Percentiles rank a stretch among this genome's conserved stretches.
Evolutionary conservation across 257 asterid genomes (phyloP).

Genomic region (Paulownia fortunei): DNA sequence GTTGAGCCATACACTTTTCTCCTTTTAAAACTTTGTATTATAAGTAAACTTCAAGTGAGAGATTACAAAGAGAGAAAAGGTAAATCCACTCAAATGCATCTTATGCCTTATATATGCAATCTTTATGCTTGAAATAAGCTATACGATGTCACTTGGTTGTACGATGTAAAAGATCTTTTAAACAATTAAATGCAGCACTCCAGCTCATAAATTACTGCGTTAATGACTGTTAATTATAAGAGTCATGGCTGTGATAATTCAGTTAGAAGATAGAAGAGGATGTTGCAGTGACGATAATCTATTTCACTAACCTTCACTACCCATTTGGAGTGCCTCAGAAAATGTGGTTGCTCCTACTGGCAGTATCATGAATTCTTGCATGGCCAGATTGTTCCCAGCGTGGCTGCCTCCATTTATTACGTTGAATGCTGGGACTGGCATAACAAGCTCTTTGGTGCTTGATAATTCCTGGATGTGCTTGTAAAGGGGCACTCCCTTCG

Average conservation of each 20-base stretch:
- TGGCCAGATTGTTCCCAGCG: too few species aligned
- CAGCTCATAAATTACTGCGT: neutral
- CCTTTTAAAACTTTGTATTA: neutral
- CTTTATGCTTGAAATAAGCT: neutral
- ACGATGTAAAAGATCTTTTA: neutral
- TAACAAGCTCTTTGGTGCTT: too few species aligned
- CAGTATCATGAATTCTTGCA: too few species aligned
- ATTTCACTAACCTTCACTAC: too few species aligned
- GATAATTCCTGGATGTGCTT: constrained; percentile 80
- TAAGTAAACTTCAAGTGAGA: too few species aligned
- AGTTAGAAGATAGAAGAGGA: neutral
- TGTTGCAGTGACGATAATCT: neutral
- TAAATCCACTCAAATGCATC: neutral
- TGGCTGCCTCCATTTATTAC: too few species aligned
- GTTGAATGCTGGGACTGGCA: too few species aligned
- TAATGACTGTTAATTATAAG: neutral
- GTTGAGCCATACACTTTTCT: too few species aligned
- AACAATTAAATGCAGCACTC: neutral
- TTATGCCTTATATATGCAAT: neutral
- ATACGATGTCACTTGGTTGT: neutral
- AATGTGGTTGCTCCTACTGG: too few species aligned
- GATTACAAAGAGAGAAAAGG: too few species aligned
- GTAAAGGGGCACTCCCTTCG: constrained; percentile 69
- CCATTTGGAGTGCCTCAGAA: too few species aligned
- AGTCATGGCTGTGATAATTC: too few species aligned